These are phyloP conservation scores for Rosa rugosa DNA, from an alignment of 306 rosid species.

Conservation along the genomic window DNA sequence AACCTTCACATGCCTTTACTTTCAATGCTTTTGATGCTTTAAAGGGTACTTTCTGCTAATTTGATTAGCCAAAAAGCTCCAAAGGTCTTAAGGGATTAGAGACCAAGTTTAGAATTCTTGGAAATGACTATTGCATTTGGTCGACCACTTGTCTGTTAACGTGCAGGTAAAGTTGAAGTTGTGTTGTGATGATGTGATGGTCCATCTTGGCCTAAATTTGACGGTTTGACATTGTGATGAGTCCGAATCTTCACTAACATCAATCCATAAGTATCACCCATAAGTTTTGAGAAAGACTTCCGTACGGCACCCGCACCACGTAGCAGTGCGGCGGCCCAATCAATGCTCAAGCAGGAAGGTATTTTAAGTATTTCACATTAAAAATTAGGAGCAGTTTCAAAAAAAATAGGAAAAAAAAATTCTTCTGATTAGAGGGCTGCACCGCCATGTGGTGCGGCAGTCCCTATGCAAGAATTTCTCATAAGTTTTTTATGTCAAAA, in stretches of 20 bases:
- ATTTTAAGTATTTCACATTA: no score
- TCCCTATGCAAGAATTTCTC: no score
- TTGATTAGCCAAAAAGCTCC: background rate
- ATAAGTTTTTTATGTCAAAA: no score
- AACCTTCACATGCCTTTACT: conserved; percentile 18
- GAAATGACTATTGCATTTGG: background rate
- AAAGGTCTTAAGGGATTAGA: no score
- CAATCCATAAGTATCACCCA: background rate
- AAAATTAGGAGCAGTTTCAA: no score
- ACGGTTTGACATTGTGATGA: background rate
- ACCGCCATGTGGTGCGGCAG: no score
- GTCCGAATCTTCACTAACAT: background rate
- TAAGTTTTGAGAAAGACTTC: no score
- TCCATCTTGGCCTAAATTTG: background rate
- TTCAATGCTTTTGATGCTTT: background rate
- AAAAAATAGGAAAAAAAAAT: no score
- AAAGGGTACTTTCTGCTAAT: background rate
- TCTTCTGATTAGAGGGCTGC: no score
- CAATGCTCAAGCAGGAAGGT: no score
- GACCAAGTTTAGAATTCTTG: background rate
- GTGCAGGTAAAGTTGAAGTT: background rate
- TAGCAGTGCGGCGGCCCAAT: no score
- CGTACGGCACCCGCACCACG: no score
- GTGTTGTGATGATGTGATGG: background rate
- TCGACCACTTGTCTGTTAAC: background rate